Conservation (phyloP, 768 basidiomycete genomes). For the Leccinum pellstonianum region DNA sequence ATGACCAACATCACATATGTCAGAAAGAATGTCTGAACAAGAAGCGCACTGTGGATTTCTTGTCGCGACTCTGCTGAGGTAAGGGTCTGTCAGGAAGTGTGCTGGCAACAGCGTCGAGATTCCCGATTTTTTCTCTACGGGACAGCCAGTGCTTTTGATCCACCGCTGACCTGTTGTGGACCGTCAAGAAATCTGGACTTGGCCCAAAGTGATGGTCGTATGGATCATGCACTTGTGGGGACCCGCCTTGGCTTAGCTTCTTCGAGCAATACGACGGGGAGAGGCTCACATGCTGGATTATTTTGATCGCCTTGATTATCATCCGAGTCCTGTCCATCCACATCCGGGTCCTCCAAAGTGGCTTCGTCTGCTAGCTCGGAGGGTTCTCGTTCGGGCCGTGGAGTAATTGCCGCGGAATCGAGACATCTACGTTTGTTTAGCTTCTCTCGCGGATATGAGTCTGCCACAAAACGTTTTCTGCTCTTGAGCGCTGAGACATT, state of each 20-base stretch:
- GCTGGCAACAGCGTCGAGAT: constrained; percentile 51
- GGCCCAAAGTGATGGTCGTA: constrained; percentile 79
- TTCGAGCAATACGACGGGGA: not conserved
- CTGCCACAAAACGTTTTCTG: constrained; percentile 53
- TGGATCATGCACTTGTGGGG: constrained; percentile 34
- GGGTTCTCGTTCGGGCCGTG: constrained; percentile 7
- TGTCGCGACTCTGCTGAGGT: constrained; percentile 27
- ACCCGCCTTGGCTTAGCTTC: constrained; percentile 1
- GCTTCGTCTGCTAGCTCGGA: constrained; percentile 7
- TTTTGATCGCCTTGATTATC: constrained; percentile 33
- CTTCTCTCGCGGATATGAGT: constrained; percentile 47
- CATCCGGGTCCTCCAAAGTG: constrained; percentile 18
- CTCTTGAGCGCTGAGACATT: constrained; percentile 85
- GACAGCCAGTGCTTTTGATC: constrained; percentile 59
- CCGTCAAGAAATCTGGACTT: constrained; percentile 50
- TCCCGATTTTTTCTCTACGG: constrained; percentile 48
- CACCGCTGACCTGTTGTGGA: constrained; percentile 47
- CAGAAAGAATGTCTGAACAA: not conserved
- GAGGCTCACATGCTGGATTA: constrained; percentile 18
- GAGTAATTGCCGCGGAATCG: constrained; percentile 31
- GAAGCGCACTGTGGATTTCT: constrained; percentile 25
- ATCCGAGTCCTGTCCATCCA: constrained; percentile 30
- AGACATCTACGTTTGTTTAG: constrained; percentile 63
- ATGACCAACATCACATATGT: not conserved
- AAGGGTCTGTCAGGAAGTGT: constrained; percentile 41